Evolutionary conservation across 1,284 basidiomycete species (phyloP).

Genomic region (Leccinum fuscescens): DNA sequence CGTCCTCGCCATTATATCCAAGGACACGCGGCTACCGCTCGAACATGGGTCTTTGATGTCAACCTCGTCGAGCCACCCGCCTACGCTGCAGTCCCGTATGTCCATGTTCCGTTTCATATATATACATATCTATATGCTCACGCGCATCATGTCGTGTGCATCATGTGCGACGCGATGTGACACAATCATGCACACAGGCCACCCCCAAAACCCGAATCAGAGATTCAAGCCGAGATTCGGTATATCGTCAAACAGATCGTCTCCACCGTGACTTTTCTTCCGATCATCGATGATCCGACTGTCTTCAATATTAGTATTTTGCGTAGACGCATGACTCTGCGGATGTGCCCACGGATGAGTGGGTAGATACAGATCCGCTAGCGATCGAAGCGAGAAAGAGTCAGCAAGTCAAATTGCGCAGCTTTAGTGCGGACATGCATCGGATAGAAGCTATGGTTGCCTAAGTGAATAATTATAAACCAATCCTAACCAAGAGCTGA

Average conservation of each 20-base stretch:
- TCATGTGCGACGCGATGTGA: not conserved
- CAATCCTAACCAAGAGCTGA: slow-evolving; percentile 94
- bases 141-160: not conserved
- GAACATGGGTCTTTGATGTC: slow-evolving; percentile 98
- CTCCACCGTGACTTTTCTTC: slow-evolving; percentile 92
- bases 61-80: slow-evolving; percentile 67
- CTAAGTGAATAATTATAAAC: slow-evolving; percentile 94
- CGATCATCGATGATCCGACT: slow-evolving; percentile 92
- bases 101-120: slow-evolving; percentile 1
- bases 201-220: slow-evolving; percentile 75
- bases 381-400: slow-evolving; percentile 95
- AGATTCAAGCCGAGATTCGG: slow-evolving; percentile 96
- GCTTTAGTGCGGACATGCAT: slow-evolving; percentile 89
- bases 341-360: slow-evolving; percentile 86
- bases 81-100: slow-evolving; percentile 50
- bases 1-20: slow-evolving; percentile 95
- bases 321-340: slow-evolving; percentile 89
- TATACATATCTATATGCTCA: not conserved
- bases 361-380: slow-evolving; percentile 93
- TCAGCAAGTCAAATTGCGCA: slow-evolving; percentile 91
- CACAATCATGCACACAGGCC: slow-evolving; percentile 33
- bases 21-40: slow-evolving; percentile 87
- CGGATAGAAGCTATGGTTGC: slow-evolving; percentile 88
- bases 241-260: slow-evolving; percentile 99
- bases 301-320: slow-evolving; percentile 83